phyloP scores from a whole-genome alignment of 2,329 filamentous ascomycete species.

The Penicillium psychrosexuale region DNA sequence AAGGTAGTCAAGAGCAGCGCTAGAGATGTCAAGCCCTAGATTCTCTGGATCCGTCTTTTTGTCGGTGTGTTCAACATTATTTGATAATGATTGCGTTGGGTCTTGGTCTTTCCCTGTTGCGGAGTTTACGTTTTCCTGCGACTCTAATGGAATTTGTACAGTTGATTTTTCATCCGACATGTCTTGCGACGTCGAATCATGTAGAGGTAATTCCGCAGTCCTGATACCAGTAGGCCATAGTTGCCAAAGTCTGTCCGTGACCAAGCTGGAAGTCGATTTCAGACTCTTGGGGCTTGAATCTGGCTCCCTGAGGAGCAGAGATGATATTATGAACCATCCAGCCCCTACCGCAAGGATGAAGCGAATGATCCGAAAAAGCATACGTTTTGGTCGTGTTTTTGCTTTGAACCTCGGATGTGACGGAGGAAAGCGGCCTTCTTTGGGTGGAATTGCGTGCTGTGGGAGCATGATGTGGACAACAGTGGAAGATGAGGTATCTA shows the following conservation, averaged over 20 bases:
- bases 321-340: neutral
- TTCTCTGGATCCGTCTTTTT: neutral
- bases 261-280: neutral
- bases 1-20: neutral
- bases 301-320: neutral
- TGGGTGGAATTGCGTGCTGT: neutral
- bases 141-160: neutral
- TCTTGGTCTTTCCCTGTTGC: neutral
- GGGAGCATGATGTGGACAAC: neutral
- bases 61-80: neutral
- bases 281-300: neutral
- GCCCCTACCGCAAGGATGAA: neutral
- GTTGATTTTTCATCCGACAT: neutral
- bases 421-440: neutral
- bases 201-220: neutral
- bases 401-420: neutral
- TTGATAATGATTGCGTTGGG: neutral
- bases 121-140: neutral
- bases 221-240: neutral
- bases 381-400: neutral
- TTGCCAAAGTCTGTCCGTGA: neutral
- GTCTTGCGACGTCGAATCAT: neutral
- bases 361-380: neutral
- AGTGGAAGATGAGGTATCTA: neutral
- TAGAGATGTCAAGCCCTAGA: neutral